phyloP scores from a whole-genome alignment of 2,329 filamentous ascomycete species.

The Fusarium albidum region DNA sequence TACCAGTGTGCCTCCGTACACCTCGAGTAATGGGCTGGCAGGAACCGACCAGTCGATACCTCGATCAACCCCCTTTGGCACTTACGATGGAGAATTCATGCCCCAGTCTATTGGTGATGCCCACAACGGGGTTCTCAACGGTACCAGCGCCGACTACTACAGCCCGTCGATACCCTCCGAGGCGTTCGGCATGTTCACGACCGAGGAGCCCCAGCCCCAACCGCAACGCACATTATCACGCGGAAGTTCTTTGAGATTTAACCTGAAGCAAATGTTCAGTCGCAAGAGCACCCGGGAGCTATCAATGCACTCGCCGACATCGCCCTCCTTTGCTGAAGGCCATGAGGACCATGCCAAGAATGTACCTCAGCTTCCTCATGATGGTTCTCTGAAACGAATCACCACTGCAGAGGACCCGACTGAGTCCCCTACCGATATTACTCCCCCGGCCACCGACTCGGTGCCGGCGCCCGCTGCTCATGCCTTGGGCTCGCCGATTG shows the following conservation, averaged over 20 bases:
- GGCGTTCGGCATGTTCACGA: constrained; percentile 50
- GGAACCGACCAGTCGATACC: constrained; percentile 25
- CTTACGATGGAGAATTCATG: constrained; percentile 39
- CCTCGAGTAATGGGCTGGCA: constrained; percentile 16
- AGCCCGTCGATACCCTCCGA: constrained; percentile 51
- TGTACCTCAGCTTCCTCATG: constrained; percentile 16
- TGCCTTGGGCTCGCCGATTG: constrained; percentile 36
- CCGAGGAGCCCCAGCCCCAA: constrained; percentile 34
- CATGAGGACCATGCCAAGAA: constrained; percentile 17
- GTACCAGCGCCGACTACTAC: constrained; percentile 53
- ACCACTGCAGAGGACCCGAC: constrained; percentile 35
- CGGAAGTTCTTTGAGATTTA: constrained; percentile 47
- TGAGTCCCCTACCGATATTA: constrained; percentile 45
- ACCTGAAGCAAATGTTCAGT: constrained; percentile 47
- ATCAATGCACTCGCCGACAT: constrained; percentile 40
- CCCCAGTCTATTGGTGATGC: constrained; percentile 40
- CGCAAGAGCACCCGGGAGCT: constrained; percentile 45
- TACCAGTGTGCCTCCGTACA: constrained; percentile 20
- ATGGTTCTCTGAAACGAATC: constrained; percentile 34
- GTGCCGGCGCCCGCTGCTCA: constrained; percentile 24
- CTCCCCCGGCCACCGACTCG: constrained; percentile 24
- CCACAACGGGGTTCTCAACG: constrained; percentile 45
- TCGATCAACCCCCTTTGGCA: constrained; percentile 33
- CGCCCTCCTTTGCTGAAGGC: constrained; percentile 26
- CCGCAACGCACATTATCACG: constrained; percentile 41